phyloP scores from a whole-genome alignment of 192 early-diverging fungal genomes.

The Gaertneriomyces sp. region DNA sequence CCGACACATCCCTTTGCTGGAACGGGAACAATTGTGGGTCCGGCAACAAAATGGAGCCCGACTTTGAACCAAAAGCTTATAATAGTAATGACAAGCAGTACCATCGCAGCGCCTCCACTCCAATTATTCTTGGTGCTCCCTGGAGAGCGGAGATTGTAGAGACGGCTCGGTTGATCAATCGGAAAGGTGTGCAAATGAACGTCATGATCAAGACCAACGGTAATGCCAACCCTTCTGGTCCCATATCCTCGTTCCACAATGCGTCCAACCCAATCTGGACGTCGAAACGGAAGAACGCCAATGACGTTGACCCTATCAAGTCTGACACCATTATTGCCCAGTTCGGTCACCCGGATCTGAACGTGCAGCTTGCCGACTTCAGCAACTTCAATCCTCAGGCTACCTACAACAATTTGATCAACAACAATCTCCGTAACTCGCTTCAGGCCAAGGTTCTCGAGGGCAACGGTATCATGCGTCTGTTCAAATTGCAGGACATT shows the following conservation, averaged over 20 bases:
- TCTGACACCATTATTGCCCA: conserved; percentile 37
- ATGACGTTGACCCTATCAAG: conserved; percentile 17
- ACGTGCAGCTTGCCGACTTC: conserved; percentile 17
- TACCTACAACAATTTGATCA: conserved; percentile 23
- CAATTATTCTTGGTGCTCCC: conserved; percentile 20
- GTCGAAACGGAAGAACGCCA: neutral
- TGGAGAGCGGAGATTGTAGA: conserved; percentile 31
- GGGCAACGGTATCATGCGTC: conserved; percentile 28
- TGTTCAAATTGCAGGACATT: conserved; percentile 36
- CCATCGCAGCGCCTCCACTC: conserved; percentile 19
- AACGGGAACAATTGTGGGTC: neutral
- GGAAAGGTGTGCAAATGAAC: conserved; percentile 10
- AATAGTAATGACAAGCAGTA: conserved; percentile 19
- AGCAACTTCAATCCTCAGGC: conserved; percentile 27
- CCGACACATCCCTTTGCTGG: conserved; percentile 19
- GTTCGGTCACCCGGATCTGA: conserved; percentile 36
- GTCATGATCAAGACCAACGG: conserved; percentile 35
- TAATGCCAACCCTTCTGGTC: conserved; percentile 34
- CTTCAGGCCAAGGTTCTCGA: conserved; percentile 36
- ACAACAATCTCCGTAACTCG: conserved; percentile 15
- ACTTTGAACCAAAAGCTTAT: conserved; percentile 9
- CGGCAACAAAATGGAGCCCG: conserved; percentile 17
- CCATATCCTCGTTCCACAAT: conserved; percentile 27
- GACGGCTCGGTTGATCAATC: conserved; percentile 25
- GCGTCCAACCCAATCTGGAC: neutral